phyloP scores from a whole-genome alignment of 768 basidiomycete species.

The Cubamyces sp. region DNA sequence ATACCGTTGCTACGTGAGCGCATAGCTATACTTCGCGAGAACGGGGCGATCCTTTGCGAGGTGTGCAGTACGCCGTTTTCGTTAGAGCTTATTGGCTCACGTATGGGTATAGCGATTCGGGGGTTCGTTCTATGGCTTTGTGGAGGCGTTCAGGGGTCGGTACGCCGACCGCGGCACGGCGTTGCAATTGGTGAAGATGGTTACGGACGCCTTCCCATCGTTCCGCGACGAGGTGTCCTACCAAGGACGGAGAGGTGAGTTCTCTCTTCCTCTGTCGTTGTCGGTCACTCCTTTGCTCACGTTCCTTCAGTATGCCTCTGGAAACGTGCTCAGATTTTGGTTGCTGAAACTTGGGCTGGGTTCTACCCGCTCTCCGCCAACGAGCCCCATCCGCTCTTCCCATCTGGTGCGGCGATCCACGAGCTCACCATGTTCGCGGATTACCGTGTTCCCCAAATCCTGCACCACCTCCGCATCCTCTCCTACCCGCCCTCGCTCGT shows the following conservation, averaged over 20 bases:
- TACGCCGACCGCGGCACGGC: slow-evolving; percentile 64
- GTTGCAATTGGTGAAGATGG: slow-evolving; percentile 71
- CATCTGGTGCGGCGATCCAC: slow-evolving; percentile 64
- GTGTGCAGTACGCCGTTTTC: slow-evolving; percentile 44
- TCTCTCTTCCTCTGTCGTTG: neutral
- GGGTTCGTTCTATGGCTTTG: slow-evolving; percentile 71
- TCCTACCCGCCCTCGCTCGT: slow-evolving; percentile 67
- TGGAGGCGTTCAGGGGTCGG: slow-evolving; percentile 60
- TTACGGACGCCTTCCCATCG: slow-evolving; percentile 70
- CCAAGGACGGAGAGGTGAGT: slow-evolving; percentile 61
- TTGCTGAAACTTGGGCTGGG: slow-evolving; percentile 92
- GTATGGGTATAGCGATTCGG: slow-evolving; percentile 53
- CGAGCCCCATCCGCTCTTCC: slow-evolving; percentile 71
- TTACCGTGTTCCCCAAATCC: slow-evolving; percentile 88
- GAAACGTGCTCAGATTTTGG: slow-evolving; percentile 91
- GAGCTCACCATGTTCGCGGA: slow-evolving; percentile 93
- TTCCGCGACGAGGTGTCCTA: slow-evolving; percentile 73
- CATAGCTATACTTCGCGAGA: slow-evolving; percentile 76
- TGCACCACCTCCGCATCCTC: slow-evolving; percentile 81
- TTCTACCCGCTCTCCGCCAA: slow-evolving; percentile 65
- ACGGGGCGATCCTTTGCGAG: slow-evolving; percentile 69
- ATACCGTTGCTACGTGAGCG: slow-evolving; percentile 76
- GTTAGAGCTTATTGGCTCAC: neutral
- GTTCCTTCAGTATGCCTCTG: slow-evolving; percentile 67
- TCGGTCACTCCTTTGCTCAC: neutral